These are phyloP conservation scores for Carex pumila DNA, from an alignment of 176 grass and related monocot genomes.

Conservation along the genomic window DNA sequence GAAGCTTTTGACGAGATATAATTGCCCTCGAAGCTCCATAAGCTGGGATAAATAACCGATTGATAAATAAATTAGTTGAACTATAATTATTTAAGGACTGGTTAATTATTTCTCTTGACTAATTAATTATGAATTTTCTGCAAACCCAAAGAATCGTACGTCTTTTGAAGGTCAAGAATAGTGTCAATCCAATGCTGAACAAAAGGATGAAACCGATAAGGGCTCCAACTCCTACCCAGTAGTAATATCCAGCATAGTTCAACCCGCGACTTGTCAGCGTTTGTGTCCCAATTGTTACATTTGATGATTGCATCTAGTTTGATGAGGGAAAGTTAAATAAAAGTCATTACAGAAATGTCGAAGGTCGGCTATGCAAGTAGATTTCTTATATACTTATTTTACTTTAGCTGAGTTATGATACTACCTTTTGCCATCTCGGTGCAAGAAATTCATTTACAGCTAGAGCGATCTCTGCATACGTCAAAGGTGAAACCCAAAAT, in stretches of 20 bases:
- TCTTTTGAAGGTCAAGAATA: conserved; percentile 51
- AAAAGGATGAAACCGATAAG: conserved; percentile 47
- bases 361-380: neutral
- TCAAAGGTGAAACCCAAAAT: conserved; percentile 80
- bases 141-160: conserved; percentile 19
- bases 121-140: neutral
- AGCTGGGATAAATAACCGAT: neutral
- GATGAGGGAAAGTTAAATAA: neutral
- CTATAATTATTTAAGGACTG: neutral
- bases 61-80: neutral
- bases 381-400: neutral
- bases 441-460: conserved; percentile 76
- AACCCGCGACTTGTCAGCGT: conserved; percentile 49
- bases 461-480: conserved; percentile 67
- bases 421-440: conserved; percentile 81
- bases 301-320: conserved; percentile 28
- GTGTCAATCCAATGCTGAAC: conserved; percentile 54
- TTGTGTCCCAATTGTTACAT: conserved; percentile 42
- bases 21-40: conserved; percentile 14
- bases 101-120: neutral
- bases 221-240: conserved; percentile 76
- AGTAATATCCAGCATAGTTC: conserved; percentile 56
- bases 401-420: neutral
- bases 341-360: neutral
- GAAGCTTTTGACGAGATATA: conserved; percentile 9